A percentile compares a stretch with the other conserved stretches of the same genome.
phyloP scores from a whole-genome alignment of 441 rosid genomes.

The Arabidopsis hybrid region DNA sequence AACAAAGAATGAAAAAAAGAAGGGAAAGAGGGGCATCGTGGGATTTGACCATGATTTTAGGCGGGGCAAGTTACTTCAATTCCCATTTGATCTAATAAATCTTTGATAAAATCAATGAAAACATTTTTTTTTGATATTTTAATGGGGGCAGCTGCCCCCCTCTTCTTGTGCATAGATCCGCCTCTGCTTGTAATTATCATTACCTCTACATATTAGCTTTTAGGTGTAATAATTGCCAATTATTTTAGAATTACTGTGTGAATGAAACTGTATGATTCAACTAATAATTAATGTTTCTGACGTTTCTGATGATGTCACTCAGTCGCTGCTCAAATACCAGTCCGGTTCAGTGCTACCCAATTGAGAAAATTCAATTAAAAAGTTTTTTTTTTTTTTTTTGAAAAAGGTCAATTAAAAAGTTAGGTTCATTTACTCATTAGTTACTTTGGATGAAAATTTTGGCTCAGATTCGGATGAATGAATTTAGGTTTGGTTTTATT shows the following conservation, averaged over 20 bases:
- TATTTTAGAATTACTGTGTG: conserved; percentile 33
- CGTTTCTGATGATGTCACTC: conserved; percentile 24
- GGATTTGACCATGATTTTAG: too few relatives aligned
- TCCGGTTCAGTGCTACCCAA: not conserved
- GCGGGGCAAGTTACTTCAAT: too few relatives aligned
- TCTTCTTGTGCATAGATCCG: too few relatives aligned
- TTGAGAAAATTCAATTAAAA: too few relatives aligned
- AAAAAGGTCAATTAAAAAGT: not conserved
- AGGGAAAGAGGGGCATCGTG: too few relatives aligned
- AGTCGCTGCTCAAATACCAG: not conserved
- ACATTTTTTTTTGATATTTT: too few relatives aligned
- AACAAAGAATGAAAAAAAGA: too few relatives aligned
- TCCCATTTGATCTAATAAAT: too few relatives aligned
- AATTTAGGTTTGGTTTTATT: not conserved
- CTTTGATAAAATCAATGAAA: too few relatives aligned
- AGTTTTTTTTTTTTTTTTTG: too few relatives aligned
- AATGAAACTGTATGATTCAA: conserved; percentile 18
- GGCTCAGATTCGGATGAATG: not conserved
- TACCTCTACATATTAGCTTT: conserved; percentile 23
- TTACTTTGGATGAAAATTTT: not conserved
- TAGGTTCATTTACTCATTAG: not conserved
- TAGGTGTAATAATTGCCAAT: conserved; percentile 36
- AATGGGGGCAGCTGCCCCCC: too few relatives aligned
- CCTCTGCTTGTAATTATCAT: not conserved
- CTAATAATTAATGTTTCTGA: not conserved